A percentile compares a stretch with the other conserved stretches of the same genome.
These are phyloP conservation scores for Arachis monticola DNA, from an alignment of 331 rosid genomes.

Conservation along the genomic window DNA sequence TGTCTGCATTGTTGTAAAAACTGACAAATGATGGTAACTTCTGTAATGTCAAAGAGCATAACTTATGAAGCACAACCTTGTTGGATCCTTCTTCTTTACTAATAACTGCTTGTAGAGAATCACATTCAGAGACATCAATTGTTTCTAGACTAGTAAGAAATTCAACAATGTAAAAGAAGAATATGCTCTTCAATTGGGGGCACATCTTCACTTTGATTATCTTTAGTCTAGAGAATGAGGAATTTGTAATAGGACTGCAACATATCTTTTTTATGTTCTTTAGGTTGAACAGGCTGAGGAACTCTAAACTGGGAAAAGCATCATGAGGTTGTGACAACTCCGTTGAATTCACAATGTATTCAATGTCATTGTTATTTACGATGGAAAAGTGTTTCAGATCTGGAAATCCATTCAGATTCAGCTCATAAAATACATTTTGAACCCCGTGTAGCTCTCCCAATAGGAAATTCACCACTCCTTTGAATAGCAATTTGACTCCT, in stretches of 20 bases:
- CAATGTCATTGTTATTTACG: constrained; percentile 2
- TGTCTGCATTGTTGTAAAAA: too few relatives aligned
- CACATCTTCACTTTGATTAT: constrained; percentile 22
- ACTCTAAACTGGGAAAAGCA: constrained; percentile 40
- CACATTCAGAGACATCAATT: constrained; percentile 32
- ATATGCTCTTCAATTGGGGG: constrained; percentile 31
- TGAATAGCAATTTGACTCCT: constrained; percentile 40
- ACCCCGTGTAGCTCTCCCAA: constrained; percentile 42
- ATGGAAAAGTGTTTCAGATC: constrained; percentile 37
- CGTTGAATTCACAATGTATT: constrained; percentile 34
- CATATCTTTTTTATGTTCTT: constrained; percentile 21
- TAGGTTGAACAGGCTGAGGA: not conserved
- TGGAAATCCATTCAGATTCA: constrained; percentile 47
- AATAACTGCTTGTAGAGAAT: constrained; percentile 17
- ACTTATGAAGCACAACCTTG: too few relatives aligned
- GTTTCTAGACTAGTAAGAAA: constrained; percentile 20
- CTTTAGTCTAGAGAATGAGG: constrained; percentile 32
- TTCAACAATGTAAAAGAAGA: constrained; percentile 21
- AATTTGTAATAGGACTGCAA: not conserved
- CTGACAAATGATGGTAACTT: too few relatives aligned
- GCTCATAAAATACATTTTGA: constrained; percentile 18
- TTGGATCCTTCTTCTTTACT: too few relatives aligned
- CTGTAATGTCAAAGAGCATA: too few relatives aligned
- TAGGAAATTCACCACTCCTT: constrained; percentile 40
- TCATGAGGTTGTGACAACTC: not conserved